phyloP scores from a whole-genome alignment of 2,329 filamentous ascomycete species.

The Ceratocystis huliohia region DNA sequence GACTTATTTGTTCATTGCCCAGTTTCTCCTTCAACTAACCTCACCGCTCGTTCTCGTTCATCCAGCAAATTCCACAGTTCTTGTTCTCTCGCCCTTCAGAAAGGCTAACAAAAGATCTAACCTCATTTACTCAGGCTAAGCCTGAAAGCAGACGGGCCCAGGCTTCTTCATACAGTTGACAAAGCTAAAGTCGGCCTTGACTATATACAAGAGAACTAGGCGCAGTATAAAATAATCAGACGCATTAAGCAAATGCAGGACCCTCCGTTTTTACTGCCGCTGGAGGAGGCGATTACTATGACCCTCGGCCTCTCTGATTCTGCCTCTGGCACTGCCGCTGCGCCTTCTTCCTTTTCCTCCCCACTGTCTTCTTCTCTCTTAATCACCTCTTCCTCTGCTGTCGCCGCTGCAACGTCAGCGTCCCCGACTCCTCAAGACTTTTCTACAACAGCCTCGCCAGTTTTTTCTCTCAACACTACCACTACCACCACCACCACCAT shows the following conservation, averaged over 20 bases:
- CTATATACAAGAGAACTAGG: neutral
- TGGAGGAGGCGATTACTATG: constrained; percentile 7
- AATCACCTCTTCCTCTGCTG: neutral
- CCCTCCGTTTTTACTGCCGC: constrained; percentile 7
- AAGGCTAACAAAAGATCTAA: neutral
- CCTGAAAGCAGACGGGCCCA: constrained; percentile 5
- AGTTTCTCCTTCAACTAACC: neutral
- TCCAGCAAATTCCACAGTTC: too few relatives aligned
- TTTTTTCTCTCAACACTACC: constrained; percentile 19
- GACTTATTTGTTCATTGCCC: neutral
- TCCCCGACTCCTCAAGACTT: neutral
- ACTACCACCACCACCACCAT: neutral
- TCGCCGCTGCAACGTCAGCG: neutral
- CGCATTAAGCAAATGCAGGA: constrained; percentile 12
- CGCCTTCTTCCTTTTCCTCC: constrained; percentile 12
- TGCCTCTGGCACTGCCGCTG: constrained; percentile 7
- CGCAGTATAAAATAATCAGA: neutral
- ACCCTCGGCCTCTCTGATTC: constrained; percentile 12
- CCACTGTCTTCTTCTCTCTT: neutral
- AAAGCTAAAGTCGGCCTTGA: too few relatives aligned
- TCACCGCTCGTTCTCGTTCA: neutral
- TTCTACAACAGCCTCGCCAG: neutral
- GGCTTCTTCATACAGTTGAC: neutral
- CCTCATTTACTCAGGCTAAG: neutral
- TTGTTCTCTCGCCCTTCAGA: too few relatives aligned